Percentiles rank a stretch among this genome's conserved stretches.
Evolutionary conservation across 73 alveolate genomes (phyloP).

Genomic region (Tetrahymena borealis): DNA sequence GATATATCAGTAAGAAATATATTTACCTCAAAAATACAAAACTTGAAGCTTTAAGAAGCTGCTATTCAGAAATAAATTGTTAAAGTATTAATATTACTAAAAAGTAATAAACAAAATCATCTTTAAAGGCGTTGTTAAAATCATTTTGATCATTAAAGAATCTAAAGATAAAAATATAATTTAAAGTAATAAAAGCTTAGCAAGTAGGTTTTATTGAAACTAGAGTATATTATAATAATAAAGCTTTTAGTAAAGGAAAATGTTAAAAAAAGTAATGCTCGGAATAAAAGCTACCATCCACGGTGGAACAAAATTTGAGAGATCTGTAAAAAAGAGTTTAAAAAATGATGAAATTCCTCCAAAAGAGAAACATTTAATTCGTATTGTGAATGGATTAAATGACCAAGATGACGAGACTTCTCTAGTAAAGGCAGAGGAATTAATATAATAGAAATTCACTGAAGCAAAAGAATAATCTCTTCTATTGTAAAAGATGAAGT

Average conservation of each 20-base stretch:
- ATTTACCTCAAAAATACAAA: too few relatives aligned
- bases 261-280: background rate
- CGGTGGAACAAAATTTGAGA: background rate
- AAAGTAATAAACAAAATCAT: too few relatives aligned
- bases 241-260: background rate
- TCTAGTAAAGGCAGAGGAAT: background rate
- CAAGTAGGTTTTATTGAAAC: too few relatives aligned
- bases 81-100: too few relatives aligned
- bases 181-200: too few relatives aligned
- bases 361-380: background rate
- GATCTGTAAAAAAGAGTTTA: background rate
- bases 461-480: background rate
- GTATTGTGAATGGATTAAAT: background rate
- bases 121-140: too few relatives aligned
- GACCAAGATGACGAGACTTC: background rate
- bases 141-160: too few relatives aligned
- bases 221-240: background rate
- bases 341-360: background rate
- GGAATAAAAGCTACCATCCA: background rate
- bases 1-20: too few relatives aligned
- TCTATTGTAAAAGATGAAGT: background rate
- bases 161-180: too few relatives aligned
- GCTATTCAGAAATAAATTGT: too few relatives aligned
- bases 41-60: too few relatives aligned
- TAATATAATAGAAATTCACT: background rate